Conservation (phyloP, 2,329 filamentous ascomycete species). For the Fusarium pseudocircinatum region DNA sequence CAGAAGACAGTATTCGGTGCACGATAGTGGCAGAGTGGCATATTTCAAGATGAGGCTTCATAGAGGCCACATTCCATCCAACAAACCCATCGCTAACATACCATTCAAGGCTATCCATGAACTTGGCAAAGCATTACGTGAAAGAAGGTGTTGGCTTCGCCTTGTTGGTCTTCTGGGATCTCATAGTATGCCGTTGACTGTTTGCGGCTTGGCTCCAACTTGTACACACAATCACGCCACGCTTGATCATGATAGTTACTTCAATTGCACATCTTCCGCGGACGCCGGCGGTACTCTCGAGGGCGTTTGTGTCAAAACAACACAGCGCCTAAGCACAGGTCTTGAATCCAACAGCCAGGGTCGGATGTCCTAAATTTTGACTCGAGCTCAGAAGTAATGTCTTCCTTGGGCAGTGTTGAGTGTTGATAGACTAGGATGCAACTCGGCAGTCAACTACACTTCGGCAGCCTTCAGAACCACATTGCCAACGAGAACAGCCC, state of each 20-base stretch:
- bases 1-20: constrained; percentile 1
- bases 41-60: constrained; percentile 9
- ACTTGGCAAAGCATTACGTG: neutral
- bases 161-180: neutral
- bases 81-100: constrained; percentile 18
- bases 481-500: neutral
- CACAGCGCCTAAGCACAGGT: neutral
- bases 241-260: neutral
- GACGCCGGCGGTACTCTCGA: constrained; percentile 6
- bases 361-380: constrained; percentile 2
- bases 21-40: constrained; percentile 10
- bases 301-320: neutral
- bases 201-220: neutral
- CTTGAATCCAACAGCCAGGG: constrained; percentile 7
- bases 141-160: neutral
- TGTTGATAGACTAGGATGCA: constrained; percentile 9
- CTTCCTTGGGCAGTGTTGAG: constrained; percentile 10
- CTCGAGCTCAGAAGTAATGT: neutral
- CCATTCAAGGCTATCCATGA: neutral
- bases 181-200: neutral
- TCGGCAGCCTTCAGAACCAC: neutral
- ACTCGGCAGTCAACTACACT: constrained; percentile 7
- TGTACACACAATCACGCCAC: neutral
- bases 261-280: neutral
- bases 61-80: constrained; percentile 15